Evolutionary conservation across 2,329 filamentous ascomycete genomes (phyloP), one percentile per base, ranked within the genome.

Genomic region (Ceratocystis harringtonii): DNA sequence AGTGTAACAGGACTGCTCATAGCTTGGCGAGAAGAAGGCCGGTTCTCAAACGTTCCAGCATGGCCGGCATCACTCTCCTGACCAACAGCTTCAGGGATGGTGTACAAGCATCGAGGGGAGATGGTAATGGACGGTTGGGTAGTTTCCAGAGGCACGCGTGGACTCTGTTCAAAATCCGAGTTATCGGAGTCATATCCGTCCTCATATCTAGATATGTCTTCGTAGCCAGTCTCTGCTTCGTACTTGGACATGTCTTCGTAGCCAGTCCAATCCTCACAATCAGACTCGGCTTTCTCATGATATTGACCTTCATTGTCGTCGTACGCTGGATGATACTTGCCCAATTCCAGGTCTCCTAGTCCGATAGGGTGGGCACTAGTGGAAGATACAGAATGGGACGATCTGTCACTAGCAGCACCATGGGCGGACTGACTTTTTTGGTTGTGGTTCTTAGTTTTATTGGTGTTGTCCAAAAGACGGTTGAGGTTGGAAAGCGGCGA

Each of bases 101-200:
- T 64, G 25, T 58, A 64, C 50, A 69, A 69, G 41, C 64, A 68
- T 45, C 69, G 68, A 64, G 67, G 19, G 70, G 73, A 67, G 69
- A 73, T 57, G 63, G 70, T 65, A 28, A 70, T 70, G 15, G 73
- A 69, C 63, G 55, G 55, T n/a, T 73, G 74, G 19, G 70, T 69
- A 17, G 32, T 10, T 5, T 45, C 36, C 2, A n/a, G 30, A n/a
- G 55, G 15, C 28, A 58, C 7, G 15, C 36, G 12, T 8, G 25
- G 30, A 17, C 55, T 30, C 55, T n/a, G 55, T 36, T 36, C 55
- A 36, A 5, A 30, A 15, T 58, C 28, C 7, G 55, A 32, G 36
- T 12, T 41, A 15, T 58, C 22, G 17, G 17, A 41, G 36, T 41
- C 45, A 19, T 48, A 22, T 10, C 19, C 45, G 8, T n/a, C 6